A percentile compares a stretch with the other conserved stretches of the same genome.
Conservation (phyloP, 345 rosid species). For the Aquilaria malaccensis region DNA sequence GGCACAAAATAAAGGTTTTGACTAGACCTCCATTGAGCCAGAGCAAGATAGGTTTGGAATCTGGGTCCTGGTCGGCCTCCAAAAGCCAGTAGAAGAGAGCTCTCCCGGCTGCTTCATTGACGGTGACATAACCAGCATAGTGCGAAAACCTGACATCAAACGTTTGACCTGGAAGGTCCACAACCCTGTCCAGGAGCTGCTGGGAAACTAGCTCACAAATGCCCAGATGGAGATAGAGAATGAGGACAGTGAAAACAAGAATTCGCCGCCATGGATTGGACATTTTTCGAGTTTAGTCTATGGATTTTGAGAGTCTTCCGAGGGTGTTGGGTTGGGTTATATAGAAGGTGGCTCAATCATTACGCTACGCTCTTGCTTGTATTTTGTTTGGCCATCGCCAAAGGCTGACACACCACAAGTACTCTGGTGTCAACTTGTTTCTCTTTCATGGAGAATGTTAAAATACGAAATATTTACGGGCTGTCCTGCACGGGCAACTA, state of each 20-base stretch:
- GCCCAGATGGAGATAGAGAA: slow-evolving; percentile 23
- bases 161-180: slow-evolving; percentile 56
- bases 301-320: too few species aligned
- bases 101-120: slow-evolving; percentile 56
- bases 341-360: too few species aligned
- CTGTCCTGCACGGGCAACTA: too few species aligned
- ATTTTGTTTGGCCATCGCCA: too few species aligned
- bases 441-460: too few species aligned
- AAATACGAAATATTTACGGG: too few species aligned
- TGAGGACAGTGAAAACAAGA: not conserved
- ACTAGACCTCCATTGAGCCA: slow-evolving; percentile 81
- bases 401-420: too few species aligned
- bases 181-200: slow-evolving; percentile 60
- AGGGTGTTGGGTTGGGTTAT: too few species aligned
- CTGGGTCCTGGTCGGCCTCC: slow-evolving; percentile 69
- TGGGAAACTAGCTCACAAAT: slow-evolving; percentile 27
- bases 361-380: too few species aligned
- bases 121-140: slow-evolving; percentile 65
- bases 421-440: too few species aligned
- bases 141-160: slow-evolving; percentile 64
- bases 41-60: slow-evolving; percentile 80
- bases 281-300: slow-evolving; percentile 7
- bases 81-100: slow-evolving; percentile 84
- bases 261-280: not conserved
- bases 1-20: not conserved